Conservation (phyloP, 202 grass and related monocot species). For the Schoenoplectus tabernaemontani region DNA sequence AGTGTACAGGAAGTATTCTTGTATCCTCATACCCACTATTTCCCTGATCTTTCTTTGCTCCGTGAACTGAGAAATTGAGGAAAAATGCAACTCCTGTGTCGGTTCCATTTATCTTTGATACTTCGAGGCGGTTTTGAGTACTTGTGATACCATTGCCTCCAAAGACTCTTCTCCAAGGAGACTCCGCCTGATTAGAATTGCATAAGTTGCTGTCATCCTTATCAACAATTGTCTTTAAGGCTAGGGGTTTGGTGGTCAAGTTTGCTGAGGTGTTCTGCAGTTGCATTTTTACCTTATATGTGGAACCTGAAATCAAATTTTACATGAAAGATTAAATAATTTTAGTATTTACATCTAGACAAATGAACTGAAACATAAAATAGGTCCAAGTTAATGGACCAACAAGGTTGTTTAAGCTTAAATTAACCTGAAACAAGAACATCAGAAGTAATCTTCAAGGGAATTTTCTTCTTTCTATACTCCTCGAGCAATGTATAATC, state of each 20-base stretch:
- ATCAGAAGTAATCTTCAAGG: constrained; percentile 48
- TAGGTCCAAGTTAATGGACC: background rate
- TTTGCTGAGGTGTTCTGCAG: constrained; percentile 59
- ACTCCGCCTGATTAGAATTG: background rate
- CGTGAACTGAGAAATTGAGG: constrained; percentile 82
- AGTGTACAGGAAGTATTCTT: constrained; percentile 91
- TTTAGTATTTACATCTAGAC: background rate
- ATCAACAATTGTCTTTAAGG: background rate
- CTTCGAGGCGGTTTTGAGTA: constrained; percentile 17
- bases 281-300: constrained; percentile 48
- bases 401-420: background rate
- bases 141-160: constrained; percentile 11
- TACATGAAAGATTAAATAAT: background rate
- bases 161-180: constrained; percentile 39
- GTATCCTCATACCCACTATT: constrained; percentile 45
- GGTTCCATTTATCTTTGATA: constrained; percentile 37
- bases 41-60: constrained; percentile 24
- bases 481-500: constrained; percentile 66
- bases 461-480: constrained; percentile 53
- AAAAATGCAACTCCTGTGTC: constrained; percentile 76
- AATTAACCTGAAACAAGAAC: constrained; percentile 41
- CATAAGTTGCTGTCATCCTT: background rate
- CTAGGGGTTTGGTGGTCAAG: constrained; percentile 20
- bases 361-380: constrained; percentile 7
- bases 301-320: constrained; percentile 24